Conservation (phyloP, 2,329 filamentous ascomycete species). For the Fonsecaea pedrosoi region DNA sequence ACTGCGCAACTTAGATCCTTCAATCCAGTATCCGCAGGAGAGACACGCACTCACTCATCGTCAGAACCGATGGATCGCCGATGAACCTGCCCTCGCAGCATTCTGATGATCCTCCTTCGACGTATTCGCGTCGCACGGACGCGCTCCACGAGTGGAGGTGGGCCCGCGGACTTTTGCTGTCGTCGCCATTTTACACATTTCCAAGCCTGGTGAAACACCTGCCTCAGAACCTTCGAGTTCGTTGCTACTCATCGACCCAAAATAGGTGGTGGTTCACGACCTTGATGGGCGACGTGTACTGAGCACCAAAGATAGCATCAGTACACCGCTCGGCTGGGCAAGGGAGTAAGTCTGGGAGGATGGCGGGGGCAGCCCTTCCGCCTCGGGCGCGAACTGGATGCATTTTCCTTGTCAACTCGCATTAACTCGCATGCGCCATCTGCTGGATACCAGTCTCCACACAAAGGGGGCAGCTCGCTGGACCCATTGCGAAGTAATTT, state of each 20-base stretch:
- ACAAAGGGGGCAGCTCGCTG: background rate
- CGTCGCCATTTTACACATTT: background rate
- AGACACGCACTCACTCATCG: constrained; percentile 2
- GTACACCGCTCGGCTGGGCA: background rate
- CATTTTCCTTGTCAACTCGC: constrained; percentile 1
- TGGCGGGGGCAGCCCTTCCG: background rate
- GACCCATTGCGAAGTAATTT: constrained; percentile 5
- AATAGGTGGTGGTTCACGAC: background rate
- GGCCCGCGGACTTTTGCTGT: background rate
- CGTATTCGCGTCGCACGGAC: background rate
- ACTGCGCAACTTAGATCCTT: constrained; percentile 14
- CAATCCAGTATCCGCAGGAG: constrained; percentile 2
- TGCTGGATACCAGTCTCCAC: background rate
- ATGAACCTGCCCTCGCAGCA: background rate
- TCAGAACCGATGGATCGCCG: constrained; percentile 5
- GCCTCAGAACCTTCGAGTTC: background rate
- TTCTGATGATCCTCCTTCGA: background rate
- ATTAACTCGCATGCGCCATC: constrained; percentile 9
- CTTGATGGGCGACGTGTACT: background rate
- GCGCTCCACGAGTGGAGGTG: background rate
- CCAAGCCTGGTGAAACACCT: constrained; percentile 4
- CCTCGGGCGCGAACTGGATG: background rate
- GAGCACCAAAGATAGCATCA: background rate
- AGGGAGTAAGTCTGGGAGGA: background rate
- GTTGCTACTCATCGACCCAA: background rate